Conservation (phyloP, 2,329 filamentous ascomycete species). For the Onygenales sp. region DNA sequence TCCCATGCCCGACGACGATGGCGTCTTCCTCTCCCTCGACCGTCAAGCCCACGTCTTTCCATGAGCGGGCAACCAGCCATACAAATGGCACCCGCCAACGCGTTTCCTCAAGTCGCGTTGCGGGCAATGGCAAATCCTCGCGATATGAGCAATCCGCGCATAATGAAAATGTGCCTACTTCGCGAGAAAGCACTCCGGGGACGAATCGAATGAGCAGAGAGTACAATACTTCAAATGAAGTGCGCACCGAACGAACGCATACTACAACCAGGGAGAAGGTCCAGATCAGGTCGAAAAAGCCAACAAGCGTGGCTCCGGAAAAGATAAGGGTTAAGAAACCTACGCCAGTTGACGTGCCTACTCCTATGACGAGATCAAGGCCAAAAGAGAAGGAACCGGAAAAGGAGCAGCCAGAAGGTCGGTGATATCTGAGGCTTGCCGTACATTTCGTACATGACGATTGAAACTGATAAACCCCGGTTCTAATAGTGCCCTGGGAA, state of each 20-base stretch:
- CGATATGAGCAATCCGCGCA: constrained; percentile 11
- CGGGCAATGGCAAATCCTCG: constrained; percentile 14
- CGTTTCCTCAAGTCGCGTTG: constrained; percentile 30
- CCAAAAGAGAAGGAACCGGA: constrained; percentile 13
- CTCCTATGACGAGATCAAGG: constrained; percentile 18
- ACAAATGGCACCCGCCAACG: constrained; percentile 30
- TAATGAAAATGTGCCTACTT: constrained; percentile 11
- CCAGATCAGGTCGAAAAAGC: constrained; percentile 50
- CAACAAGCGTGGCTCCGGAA: constrained; percentile 32
- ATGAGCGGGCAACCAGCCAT: constrained; percentile 31
- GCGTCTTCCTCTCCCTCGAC: constrained; percentile 11
- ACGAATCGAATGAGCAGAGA: constrained; percentile 22
- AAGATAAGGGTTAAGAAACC: constrained; percentile 22
- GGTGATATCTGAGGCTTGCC: constrained; percentile 10
- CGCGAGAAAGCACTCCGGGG: constrained; percentile 6
- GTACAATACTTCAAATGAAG: constrained; percentile 26
- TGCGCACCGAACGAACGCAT: constrained; percentile 33
- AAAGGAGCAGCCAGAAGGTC: constrained; percentile 23
- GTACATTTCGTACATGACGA: constrained; percentile 4
- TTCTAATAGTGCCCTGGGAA: constrained; percentile 52
- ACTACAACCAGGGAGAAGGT: constrained; percentile 56
- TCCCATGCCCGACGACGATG: constrained; percentile 17
- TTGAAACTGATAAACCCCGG: constrained; percentile 7
- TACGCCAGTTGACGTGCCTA: constrained; percentile 15
- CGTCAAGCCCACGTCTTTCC: constrained; percentile 27